Conservation (phyloP, 257 asterid genomes). For the Haberlea rhodopensis region DNA sequence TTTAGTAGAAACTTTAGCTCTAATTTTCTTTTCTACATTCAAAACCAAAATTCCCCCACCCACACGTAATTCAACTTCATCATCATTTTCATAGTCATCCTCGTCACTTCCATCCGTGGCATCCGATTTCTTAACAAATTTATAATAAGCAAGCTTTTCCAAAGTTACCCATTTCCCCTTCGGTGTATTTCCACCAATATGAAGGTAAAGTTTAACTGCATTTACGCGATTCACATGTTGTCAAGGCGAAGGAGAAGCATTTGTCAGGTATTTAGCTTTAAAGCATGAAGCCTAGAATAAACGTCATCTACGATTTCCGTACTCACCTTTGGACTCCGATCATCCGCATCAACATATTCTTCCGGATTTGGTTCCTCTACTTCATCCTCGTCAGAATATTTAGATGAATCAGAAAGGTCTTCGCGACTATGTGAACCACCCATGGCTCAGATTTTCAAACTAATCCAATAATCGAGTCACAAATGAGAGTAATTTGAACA, state of each 20-base stretch:
- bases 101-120: slow-evolving; percentile 36
- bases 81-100: slow-evolving; percentile 39
- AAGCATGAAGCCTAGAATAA: slow-evolving; percentile 55
- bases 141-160: too few species aligned
- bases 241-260: slow-evolving; percentile 30
- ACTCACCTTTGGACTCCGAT: slow-evolving; percentile 43
- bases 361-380: too few species aligned
- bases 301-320: slow-evolving; percentile 59
- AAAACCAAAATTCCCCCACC: slow-evolving; percentile 80
- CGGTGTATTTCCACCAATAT: slow-evolving; percentile 91
- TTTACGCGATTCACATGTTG: slow-evolving; percentile 38
- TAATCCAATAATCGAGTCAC: too few species aligned
- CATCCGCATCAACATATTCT: too few species aligned
- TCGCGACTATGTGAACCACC: slow-evolving; percentile 96
- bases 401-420: slow-evolving; percentile 82
- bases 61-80: slow-evolving; percentile 41
- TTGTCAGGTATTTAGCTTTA: slow-evolving; percentile 64
- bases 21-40: slow-evolving; percentile 66
- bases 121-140: too few species aligned
- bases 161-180: slow-evolving; percentile 81
- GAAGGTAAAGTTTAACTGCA: slow-evolving; percentile 73
- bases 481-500: too few species aligned
- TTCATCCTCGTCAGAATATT: too few species aligned
- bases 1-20: slow-evolving; percentile 64
- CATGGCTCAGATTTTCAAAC: too few species aligned